phyloP scores from a whole-genome alignment of 1,284 basidiomycete species.

The Neolentinus lepideus region DNA sequence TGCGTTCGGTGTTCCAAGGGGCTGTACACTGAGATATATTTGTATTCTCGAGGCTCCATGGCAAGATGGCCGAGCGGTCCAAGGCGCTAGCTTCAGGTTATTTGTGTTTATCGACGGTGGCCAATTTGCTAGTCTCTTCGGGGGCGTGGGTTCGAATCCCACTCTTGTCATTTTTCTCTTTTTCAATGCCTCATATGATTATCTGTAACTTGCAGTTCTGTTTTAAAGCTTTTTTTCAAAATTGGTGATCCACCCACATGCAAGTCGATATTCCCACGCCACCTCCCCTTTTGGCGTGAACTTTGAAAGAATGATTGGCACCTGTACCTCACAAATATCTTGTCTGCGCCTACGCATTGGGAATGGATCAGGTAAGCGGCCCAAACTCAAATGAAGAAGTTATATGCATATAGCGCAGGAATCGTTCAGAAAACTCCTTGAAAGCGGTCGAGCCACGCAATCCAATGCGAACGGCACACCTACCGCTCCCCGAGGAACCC shows the following conservation, averaged over 20 bases:
- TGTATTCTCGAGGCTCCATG: too few relatives aligned
- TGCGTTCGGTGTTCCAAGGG: too few relatives aligned
- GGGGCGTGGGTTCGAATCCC: constrained; percentile 34
- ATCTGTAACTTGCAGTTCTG: not conserved
- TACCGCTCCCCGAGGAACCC: not conserved
- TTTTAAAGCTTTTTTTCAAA: too few relatives aligned
- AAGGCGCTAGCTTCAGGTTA: not conserved
- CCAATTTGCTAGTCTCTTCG: not conserved
- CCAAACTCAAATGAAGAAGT: not conserved
- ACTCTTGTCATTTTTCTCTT: constrained; percentile 24
- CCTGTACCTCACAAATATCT: too few relatives aligned
- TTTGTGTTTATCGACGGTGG: not conserved
- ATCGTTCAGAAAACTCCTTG: not conserved
- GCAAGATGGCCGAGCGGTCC: not conserved
- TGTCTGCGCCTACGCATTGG: not conserved
- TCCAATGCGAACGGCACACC: not conserved
- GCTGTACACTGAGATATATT: too few relatives aligned
- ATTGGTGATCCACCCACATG: too few relatives aligned
- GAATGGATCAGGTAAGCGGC: not conserved
- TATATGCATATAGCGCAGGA: not conserved
- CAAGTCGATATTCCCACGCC: too few relatives aligned
- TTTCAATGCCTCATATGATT: not conserved
- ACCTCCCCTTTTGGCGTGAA: too few relatives aligned
- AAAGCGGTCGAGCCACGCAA: not conserved
- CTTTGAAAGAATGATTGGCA: too few relatives aligned